Base-by-base conservation (phyloP, 331 rosid species). In the Spiraea crenata region DNA sequence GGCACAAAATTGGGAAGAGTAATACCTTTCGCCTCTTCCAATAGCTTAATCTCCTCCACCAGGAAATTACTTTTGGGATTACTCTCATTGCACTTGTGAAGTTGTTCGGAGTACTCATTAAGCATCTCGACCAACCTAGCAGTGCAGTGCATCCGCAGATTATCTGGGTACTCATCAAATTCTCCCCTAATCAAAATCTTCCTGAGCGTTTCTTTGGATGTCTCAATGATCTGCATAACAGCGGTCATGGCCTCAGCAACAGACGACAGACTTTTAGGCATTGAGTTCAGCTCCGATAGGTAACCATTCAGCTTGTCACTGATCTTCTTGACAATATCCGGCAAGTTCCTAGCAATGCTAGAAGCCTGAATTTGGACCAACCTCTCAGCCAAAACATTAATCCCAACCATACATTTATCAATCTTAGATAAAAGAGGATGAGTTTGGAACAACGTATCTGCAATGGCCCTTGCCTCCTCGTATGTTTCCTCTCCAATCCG, bases 1-100 rank as follows among this genome's bases (percentile, higher is more conserved):
- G 80, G 74, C 16, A 69, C 11, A 61, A 76, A 76, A 55, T 76
- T 68, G 3, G 79, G 74, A 20, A 75, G 74, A 0, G 9, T 5
- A 6, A 69, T 49, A 25, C 63, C 70, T 25, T 51, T 76, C 0
- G 57, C 13, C 3, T 76, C 80, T 9, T 68, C 74, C 70, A 76
- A 58, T 35, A 14, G 12, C 47, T 12, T 68, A 1, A 76, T 69
- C 80, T 76, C 70, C 1, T 76, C 70, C 70, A 15, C 42, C 39
- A 76, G 45, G 64, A 76, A 76, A 8, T 68, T 42, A 7, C 41
- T 10, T 0, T 14, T 38, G 0, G 37, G 80, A 17, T 68, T 48
- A 34, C 50, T 60, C 6, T 60, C 63, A 5, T 15, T 14, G 8
- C 34, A 34, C 7, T 34, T 25, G 11, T 39, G 47, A n/a, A 69